Base-by-base conservation (phyloP, 352 stramenopile species). In the Globisporangium cederbergense region DNA sequence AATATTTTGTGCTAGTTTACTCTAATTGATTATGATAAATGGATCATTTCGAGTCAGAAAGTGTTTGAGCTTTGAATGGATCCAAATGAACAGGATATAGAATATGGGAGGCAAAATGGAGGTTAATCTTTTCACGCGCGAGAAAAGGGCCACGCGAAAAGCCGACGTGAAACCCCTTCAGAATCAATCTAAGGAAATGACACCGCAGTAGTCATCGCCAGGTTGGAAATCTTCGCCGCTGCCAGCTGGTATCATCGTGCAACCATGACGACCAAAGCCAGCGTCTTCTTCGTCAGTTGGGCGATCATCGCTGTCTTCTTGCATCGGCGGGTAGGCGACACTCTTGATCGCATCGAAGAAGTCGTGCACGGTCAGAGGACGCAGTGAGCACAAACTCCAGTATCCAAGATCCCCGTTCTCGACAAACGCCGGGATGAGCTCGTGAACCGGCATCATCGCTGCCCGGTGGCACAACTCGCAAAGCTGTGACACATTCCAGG, bases 161-260 rank as follows among this genome's bases (percentile, higher is more conserved):
- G 22, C 32, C 52, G 52, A 58, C 52, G 52, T 58, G 52, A 43
- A 57, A 43, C 51, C 51, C n/a, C 51, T 10, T 57, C 51, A 58
- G 14, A 58, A 58, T 58, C 52, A 58, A 58, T 45, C 32, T 4
- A 58, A 58, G 18, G 32, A 46, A 58, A 58, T 58, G 52, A 58
- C 52, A 32, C 52, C 32, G 32, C 52, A 10, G 32, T 32, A 58
- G 52, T 45, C 52, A 46, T 58, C 52, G 38, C 42, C 52, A 58
- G 13, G 18, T 18, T 58, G 52, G 32, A 32, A 58, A 58, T 18
- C 36, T 42, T 42, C 36, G 36, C 16, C 30, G 25, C 14, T 14
- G n/a, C 36, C 52, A 58, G 52, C 52, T 46, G 32, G 18, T 46
- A 32, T 18, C 32, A 30, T 45, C 32, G 30, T 30, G 45, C 45